A percentile compares a stretch with the other conserved stretches of the same genome.
Conservation (phyloP, 2,329 filamentous ascomycete species). For the Pseudogymnoascus sp. region DNA sequence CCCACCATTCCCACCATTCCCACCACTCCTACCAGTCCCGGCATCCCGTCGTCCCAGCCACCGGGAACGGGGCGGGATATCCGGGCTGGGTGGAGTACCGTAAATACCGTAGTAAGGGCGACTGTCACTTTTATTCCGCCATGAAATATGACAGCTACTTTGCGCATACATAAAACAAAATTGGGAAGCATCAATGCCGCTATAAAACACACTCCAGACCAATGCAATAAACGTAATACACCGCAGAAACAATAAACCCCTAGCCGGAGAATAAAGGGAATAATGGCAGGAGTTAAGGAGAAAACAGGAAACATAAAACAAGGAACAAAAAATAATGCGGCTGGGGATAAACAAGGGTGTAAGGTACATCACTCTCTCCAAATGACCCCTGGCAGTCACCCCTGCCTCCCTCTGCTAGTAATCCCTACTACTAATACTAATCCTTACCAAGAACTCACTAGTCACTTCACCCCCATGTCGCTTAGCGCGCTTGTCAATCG, state of each 20-base stretch:
- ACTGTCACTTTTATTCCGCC: neutral
- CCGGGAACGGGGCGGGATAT: neutral
- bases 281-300: too few species aligned
- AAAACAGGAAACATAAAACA: neutral
- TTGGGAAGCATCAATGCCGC: neutral
- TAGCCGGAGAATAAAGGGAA: neutral
- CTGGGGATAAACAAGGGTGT: neutral
- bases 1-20: too few species aligned
- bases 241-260: neutral
- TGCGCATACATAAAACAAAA: neutral
- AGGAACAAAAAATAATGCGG: neutral
- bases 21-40: too few species aligned
- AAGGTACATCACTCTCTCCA: neutral
- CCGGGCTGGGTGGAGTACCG: too few species aligned
- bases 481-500: neutral
- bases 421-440: too few species aligned
- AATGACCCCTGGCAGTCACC: neutral
- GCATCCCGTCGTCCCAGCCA: neutral
- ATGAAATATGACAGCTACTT: neutral
- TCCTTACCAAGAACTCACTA: too few species aligned
- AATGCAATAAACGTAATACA: neutral
- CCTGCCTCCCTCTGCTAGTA: too few species aligned
- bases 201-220: neutral
- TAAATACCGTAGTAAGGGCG: neutral
- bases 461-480: neutral